A percentile compares a stretch with the other conserved stretches of the same genome.
Evolutionary conservation across 495 filamentous ascomycete genomes (phyloP).

Genomic region (Amniculicola lignicola): DNA sequence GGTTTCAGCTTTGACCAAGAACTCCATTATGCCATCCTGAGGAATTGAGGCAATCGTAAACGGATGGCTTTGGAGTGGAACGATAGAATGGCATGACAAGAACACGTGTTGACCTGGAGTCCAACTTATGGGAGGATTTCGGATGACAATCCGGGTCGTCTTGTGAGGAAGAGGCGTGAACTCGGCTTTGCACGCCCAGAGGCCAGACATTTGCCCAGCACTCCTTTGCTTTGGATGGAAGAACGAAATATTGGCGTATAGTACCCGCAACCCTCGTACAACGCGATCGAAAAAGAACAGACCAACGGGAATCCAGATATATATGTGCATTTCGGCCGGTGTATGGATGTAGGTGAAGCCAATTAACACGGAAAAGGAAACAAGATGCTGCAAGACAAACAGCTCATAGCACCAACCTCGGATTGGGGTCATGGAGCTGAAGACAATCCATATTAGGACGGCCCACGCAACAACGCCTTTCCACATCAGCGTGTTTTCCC

Average conservation of each 20-base stretch:
- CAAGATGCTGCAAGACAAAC: conserved; percentile 76
- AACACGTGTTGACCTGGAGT: conserved; percentile 75
- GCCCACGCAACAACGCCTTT: conserved; percentile 73
- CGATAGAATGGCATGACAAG: conserved; percentile 66
- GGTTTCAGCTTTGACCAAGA: conserved; percentile 66
- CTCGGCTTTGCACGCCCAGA: conserved; percentile 54
- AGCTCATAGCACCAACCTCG: conserved; percentile 70
- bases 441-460: conserved; percentile 66
- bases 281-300: conserved; percentile 68
- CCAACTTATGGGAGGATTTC: conserved; percentile 68
- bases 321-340: conserved; percentile 50
- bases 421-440: conserved; percentile 66
- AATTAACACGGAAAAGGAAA: conserved; percentile 65
- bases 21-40: conserved; percentile 59
- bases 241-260: conserved; percentile 66
- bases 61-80: conserved; percentile 70
- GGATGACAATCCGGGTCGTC: conserved; percentile 67
- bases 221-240: conserved; percentile 46
- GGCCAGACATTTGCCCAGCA: conserved; percentile 25
- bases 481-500: conserved; percentile 61
- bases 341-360: conserved; percentile 64
- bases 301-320: conserved; percentile 73
- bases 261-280: conserved; percentile 49
- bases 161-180: conserved; percentile 60
- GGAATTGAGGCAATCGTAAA: conserved; percentile 73